Evolutionary conservation across 805 yeast species (phyloP).

Genomic region (Candida suzukii): DNA sequence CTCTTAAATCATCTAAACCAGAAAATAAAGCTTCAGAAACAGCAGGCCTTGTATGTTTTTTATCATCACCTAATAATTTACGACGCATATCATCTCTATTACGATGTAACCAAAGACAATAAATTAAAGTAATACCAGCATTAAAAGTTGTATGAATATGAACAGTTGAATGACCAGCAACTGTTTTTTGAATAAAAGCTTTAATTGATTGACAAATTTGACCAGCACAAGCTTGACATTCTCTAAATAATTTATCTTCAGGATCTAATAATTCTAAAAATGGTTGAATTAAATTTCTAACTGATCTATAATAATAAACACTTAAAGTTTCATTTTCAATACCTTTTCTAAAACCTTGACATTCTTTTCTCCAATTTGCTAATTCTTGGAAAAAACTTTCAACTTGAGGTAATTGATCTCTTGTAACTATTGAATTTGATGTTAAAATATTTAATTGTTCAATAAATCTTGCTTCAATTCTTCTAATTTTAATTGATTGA

Average conservation of each 20-base stretch:
- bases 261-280: constrained; percentile 56
- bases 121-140: constrained; percentile 61
- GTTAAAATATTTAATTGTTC: constrained; percentile 39
- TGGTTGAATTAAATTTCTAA: constrained; percentile 56
- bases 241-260: constrained; percentile 50
- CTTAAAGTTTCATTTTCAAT: constrained; percentile 55
- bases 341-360: constrained; percentile 38
- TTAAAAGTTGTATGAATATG: constrained; percentile 63
- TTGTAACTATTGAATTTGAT: constrained; percentile 19
- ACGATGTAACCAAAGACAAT: constrained; percentile 61
- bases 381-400: constrained; percentile 45
- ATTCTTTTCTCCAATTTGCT: constrained; percentile 50
- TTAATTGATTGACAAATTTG: constrained; percentile 60
- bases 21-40: constrained; percentile 46
- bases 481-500: constrained; percentile 47
- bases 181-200: constrained; percentile 56
- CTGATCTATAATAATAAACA: constrained; percentile 53
- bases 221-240: constrained; percentile 69
- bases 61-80: constrained; percentile 45
- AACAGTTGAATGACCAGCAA: constrained; percentile 56
- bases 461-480: constrained; percentile 55
- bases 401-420: constrained; percentile 41
- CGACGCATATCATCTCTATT: constrained; percentile 53
- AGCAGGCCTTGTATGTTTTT: constrained; percentile 54
- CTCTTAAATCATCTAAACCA: constrained; percentile 56